Conservation (phyloP, 2,329 filamentous ascomycete species). For the Tolypocladium guangdongense region DNA sequence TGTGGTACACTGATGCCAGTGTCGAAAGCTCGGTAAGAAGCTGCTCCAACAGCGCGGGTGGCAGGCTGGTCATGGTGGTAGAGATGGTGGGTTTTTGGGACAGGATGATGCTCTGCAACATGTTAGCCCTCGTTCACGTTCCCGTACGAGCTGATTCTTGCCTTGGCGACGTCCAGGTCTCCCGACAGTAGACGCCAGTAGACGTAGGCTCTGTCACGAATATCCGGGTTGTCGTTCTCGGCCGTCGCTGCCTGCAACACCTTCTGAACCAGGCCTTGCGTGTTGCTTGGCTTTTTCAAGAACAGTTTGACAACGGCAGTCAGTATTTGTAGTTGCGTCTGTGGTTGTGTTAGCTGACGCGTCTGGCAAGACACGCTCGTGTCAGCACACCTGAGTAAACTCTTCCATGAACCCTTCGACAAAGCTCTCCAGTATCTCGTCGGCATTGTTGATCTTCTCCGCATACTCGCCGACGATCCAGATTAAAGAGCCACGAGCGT, state of each 20-base stretch:
- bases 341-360: not conserved
- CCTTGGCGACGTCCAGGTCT: constrained; percentile 82
- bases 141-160: constrained; percentile 20
- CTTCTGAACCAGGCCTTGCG: constrained; percentile 84
- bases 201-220: constrained; percentile 91
- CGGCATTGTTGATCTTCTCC: constrained; percentile 98
- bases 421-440: constrained; percentile 82
- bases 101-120: constrained; percentile 63
- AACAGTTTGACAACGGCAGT: constrained; percentile 97
- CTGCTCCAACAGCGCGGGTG: constrained; percentile 72
- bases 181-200: constrained; percentile 96
- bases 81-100: constrained; percentile 91
- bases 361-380: too few relatives aligned
- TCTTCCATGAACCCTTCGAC: constrained; percentile 94
- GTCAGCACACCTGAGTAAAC: constrained; percentile 66
- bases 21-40: constrained; percentile 89
- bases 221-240: constrained; percentile 95
- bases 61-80: constrained; percentile 85
- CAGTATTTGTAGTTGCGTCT: constrained; percentile 96
- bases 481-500: constrained; percentile 81
- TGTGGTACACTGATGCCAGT: constrained; percentile 95
- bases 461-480: constrained; percentile 99
- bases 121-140: not conserved
- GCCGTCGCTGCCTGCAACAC: constrained; percentile 86
- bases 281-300: constrained; percentile 89